Evolutionary conservation across 1,284 basidiomycete genomes (phyloP), one percentile per base, ranked within the genome.

Genomic region (Ustilago trichophora): DNA sequence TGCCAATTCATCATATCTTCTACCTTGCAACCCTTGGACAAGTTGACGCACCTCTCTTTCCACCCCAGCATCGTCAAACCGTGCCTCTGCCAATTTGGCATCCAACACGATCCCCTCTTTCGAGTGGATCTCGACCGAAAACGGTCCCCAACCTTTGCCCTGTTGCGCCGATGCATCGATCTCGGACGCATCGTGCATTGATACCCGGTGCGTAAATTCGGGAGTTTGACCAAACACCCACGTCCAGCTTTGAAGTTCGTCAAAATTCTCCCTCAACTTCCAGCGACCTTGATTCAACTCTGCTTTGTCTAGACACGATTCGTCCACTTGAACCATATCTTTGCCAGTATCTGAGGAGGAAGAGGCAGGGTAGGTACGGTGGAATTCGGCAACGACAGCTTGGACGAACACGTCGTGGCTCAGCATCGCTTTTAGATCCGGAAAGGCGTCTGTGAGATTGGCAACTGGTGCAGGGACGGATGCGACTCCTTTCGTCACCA

Each of bases 171-270:
- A 9, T 11, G 27, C 13, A 19, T 52, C 60, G 10, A 60, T 40
- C 32, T 60, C 49, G 19, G 29, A 27, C 16, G 40, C 44, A 19
- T 60, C 44, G 11, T 51, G 42, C 24, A 63, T 13, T 15, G 41
- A 36, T 7, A 77, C 52, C 2, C 43, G 33, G 59, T 85, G 83
- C 0, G 81, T 90, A 80, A 98, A 98, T 78, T 95, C 91, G 47
- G 95, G 95, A 0, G 94, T 96, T 79, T 96, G 91, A 0, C 94
- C 95, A 76, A 88, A 97, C 25, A 87, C 85, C 93, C 94, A 98
- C 21, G 91, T 87, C 96, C 95, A 98, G 33, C 86, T 88, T 90
- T 94, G 77, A 16, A 62, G 41, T 24, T 77, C 75, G 7, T 70
- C 45, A 38, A 65, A 74, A 24, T 55, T 66, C 5, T 60, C 51